Conservation (phyloP, 306 rosid species). For the Cicer judaicum region DNA sequence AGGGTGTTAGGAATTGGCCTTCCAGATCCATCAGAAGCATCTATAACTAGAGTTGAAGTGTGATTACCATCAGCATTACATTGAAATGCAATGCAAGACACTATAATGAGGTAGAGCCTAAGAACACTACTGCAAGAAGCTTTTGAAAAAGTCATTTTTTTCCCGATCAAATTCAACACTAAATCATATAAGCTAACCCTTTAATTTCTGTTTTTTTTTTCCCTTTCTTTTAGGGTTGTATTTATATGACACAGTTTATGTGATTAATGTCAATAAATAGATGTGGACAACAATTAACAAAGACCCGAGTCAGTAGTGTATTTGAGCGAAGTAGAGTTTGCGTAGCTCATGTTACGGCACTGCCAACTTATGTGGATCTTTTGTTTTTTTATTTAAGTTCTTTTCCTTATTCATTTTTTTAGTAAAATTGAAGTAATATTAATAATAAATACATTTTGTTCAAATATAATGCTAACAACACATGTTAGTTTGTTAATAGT, state of each 20-base stretch:
- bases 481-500: too few relatives aligned
- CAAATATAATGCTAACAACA: neutral
- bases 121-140: constrained; percentile 43
- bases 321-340: constrained; percentile 19
- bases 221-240: constrained; percentile 1
- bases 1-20: constrained; percentile 63
- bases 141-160: constrained; percentile 56
- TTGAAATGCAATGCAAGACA: constrained; percentile 44
- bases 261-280: neutral
- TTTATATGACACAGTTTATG: neutral
- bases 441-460: neutral
- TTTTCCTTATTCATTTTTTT: neutral
- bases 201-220: neutral
- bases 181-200: neutral
- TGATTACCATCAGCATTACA: constrained; percentile 48
- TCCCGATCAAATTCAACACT: constrained; percentile 14
- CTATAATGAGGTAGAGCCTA: constrained; percentile 45
- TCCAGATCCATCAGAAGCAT: constrained; percentile 65
- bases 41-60: constrained; percentile 54
- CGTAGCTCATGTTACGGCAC: constrained; percentile 27
- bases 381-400: constrained; percentile 10
- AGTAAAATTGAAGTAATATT: neutral
- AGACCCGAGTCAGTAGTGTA: constrained; percentile 33
- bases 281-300: constrained; percentile 16
- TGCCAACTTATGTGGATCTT: neutral